phyloP scores from a whole-genome alignment of 192 early-diverging fungal species.

The Coemansia sp. region DNA sequence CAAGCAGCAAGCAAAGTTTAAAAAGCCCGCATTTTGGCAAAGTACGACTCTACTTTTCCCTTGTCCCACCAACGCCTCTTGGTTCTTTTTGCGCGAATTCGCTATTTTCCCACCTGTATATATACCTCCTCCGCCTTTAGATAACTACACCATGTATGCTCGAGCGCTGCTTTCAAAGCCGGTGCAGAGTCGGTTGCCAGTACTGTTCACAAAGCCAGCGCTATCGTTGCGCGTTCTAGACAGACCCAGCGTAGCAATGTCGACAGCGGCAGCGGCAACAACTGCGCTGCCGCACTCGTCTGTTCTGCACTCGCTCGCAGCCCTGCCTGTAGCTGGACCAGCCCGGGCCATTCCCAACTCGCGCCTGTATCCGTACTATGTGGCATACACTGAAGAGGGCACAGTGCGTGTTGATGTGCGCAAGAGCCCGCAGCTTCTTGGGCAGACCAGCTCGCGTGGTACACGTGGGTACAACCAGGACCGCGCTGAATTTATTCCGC shows the following conservation, averaged over 20 bases:
- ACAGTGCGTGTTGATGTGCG: constrained; percentile 52
- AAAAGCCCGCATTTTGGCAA: neutral
- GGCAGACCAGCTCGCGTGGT: constrained; percentile 43
- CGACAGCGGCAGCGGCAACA: neutral
- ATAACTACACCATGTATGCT: neutral
- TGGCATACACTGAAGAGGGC: constrained; percentile 47
- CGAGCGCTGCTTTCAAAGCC: constrained; percentile 10
- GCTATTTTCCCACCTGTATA: neutral
- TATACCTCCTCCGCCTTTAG: neutral
- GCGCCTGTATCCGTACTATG: constrained; percentile 40
- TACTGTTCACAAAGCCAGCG: neutral
- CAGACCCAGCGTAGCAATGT: constrained; percentile 8
- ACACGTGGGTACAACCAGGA: constrained; percentile 52
- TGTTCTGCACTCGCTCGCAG: neutral
- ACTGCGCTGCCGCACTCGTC: neutral
- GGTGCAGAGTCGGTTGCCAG: constrained; percentile 1
- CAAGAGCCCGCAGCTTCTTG: constrained; percentile 51
- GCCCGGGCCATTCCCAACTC: neutral
- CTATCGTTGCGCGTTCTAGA: too few relatives aligned
- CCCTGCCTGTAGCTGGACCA: neutral
- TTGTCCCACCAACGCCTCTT: neutral
- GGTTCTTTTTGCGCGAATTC: neutral
- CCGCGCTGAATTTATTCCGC: constrained; percentile 48
- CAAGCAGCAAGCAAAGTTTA: neutral
- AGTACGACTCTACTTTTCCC: neutral